Percentiles rank a stretch among this genome's conserved stretches.
These are phyloP conservation scores for Gyromitra esculenta DNA, from an alignment of 2,329 filamentous ascomycete genomes.

Conservation along the genomic window DNA sequence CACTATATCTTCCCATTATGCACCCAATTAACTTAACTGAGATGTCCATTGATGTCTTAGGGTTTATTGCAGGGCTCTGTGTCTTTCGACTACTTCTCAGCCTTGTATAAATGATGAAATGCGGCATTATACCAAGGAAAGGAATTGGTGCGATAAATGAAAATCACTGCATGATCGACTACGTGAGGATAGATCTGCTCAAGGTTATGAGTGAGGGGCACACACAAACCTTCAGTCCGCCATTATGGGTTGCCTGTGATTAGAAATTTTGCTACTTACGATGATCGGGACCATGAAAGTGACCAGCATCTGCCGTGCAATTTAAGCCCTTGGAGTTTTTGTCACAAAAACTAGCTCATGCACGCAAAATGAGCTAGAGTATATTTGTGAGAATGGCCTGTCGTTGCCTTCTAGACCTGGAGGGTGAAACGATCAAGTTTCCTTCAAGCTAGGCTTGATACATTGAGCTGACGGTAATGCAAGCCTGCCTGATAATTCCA, in stretches of 20 bases:
- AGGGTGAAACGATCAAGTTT: conserved; percentile 27
- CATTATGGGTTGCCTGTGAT: conserved; percentile 25
- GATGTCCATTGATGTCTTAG: neutral
- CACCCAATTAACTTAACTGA: neutral
- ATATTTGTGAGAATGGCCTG: conserved; percentile 4
- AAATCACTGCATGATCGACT: conserved; percentile 22
- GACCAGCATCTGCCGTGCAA: conserved; percentile 29
- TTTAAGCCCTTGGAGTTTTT: conserved; percentile 11
- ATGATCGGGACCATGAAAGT: conserved; percentile 16
- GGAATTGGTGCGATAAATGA: conserved; percentile 22
- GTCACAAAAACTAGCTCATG: conserved; percentile 34
- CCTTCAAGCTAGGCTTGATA: conserved; percentile 8
- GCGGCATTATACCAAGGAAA: neutral
- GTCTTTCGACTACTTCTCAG: neutral
- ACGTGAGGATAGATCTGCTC: conserved; percentile 35
- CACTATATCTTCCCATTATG: neutral
- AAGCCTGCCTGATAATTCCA: neutral
- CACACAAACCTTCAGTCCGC: conserved; percentile 25
- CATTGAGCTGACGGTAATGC: conserved; percentile 6
- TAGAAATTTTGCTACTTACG: conserved; percentile 32
- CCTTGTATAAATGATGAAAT: conserved; percentile 28
- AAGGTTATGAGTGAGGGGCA: conserved; percentile 22
- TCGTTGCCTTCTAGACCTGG: conserved; percentile 15
- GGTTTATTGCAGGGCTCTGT: conserved; percentile 26
- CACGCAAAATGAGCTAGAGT: conserved; percentile 16